Conservation (phyloP, 352 stramenopile species). For the Pythium phragmiticola region DNA sequence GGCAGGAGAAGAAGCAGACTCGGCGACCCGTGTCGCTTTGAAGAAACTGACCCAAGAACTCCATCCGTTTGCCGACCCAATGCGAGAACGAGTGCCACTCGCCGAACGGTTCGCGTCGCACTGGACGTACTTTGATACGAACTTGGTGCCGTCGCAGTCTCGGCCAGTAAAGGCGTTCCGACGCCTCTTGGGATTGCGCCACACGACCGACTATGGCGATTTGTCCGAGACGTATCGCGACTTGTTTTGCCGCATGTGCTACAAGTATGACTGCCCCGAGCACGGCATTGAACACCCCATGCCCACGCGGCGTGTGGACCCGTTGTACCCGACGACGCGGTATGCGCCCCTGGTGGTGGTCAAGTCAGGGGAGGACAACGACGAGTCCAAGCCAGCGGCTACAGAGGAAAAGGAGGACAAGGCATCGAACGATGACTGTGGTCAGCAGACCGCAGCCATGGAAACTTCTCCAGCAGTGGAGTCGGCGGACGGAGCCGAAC, state of each 20-base stretch:
- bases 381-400: background rate
- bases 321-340: slow-evolving; percentile 51
- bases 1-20: background rate
- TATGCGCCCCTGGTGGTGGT: slow-evolving; percentile 33
- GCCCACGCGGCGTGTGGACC: slow-evolving; percentile 52
- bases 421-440: too few relatives aligned
- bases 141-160: slow-evolving; percentile 29
- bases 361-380: background rate
- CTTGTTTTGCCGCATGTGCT: slow-evolving; percentile 92
- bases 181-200: slow-evolving; percentile 46
- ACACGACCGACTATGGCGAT: slow-evolving; percentile 61
- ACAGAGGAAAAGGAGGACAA: background rate
- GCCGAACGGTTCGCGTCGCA: slow-evolving; percentile 44
- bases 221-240: slow-evolving; percentile 88
- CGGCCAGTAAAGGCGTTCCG: slow-evolving; percentile 16
- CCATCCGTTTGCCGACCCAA: slow-evolving; percentile 7
- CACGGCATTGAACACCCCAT: slow-evolving; percentile 87
- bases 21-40: slow-evolving; percentile 33
- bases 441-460: too few relatives aligned
- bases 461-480: background rate
- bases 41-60: slow-evolving; percentile 36
- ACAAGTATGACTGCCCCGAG: slow-evolving; percentile 91
- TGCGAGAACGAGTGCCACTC: slow-evolving; percentile 24
- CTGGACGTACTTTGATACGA: slow-evolving; percentile 70
- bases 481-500: background rate